These are phyloP conservation scores for Wickerhamomyces queroliae DNA, from an alignment of 805 yeast genomes.

Conservation along the genomic window DNA sequence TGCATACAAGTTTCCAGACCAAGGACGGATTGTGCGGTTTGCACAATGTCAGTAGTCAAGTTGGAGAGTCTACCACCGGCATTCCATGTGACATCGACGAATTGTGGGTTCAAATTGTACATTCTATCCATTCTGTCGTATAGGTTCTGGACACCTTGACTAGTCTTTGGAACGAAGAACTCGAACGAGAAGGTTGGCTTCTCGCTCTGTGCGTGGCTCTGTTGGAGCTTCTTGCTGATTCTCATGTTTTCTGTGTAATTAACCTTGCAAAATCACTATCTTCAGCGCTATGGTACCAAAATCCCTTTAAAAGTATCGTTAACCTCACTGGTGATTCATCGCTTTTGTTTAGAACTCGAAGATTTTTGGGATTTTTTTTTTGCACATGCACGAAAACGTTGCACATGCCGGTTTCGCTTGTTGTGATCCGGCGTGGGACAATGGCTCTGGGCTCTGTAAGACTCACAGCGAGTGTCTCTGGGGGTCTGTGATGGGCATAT, in stretches of 20 bases:
- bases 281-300: no score
- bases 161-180: constrained; percentile 94
- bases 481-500: no score
- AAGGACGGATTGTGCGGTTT: constrained; percentile 82
- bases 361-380: background rate
- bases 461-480: no score
- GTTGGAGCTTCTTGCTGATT: constrained; percentile 32
- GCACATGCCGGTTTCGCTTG: background rate
- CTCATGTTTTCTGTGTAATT: constrained; percentile 22
- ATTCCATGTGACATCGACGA: constrained; percentile 96
- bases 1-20: constrained; percentile 98
- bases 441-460: no score
- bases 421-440: no score
- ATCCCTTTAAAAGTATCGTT: no score
- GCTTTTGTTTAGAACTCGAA: no score
- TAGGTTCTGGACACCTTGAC: constrained; percentile 93
- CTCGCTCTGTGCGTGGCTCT: constrained; percentile 23
- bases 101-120: constrained; percentile 87
- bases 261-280: background rate
- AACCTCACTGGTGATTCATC: no score
- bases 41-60: constrained; percentile 85
- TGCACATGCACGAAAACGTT: background rate
- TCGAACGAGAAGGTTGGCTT: constrained; percentile 87
- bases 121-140: constrained; percentile 97
- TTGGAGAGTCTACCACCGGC: constrained; percentile 90